Evolutionary conservation across 169 alveolate genomes (phyloP), one percentile per base, ranked within the genome.

Genomic region (Theileria equi): DNA sequence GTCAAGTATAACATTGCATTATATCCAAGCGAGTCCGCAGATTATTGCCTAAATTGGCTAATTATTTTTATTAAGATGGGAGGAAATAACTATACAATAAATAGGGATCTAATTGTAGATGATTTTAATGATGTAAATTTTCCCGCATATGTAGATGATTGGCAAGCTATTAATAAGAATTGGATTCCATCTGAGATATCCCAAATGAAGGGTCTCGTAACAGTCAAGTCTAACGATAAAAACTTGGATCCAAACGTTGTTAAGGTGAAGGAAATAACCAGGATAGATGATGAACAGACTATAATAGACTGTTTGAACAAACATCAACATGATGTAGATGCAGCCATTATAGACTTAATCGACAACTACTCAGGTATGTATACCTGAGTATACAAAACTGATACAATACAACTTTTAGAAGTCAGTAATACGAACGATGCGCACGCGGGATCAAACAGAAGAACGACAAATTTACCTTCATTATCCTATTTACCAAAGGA

Each of bases 11-110:
- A 74, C 32, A 68, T 74, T 5, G 26, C 35, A 7, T 11, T 38
- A 2, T 17, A 34, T 10, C 77, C 79, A 16, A 1, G 16, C 1
- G 79, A 54, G 1, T 74, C 84, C 5, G 84, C 79, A n/a, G 84
- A 74, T 48, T 74, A 63, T 57, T 63, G 72, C 31, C 65, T 44
- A 52, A 63, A 74, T 38, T 74, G 84, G 84, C 40, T 74, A 17
- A 25, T 74, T 32, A 49, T 74, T 6, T 63, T 74, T 25, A 63
- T 57, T 0, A 59, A 74, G 84, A 74, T 74, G n/a, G 84, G 79
- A 26, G 77, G 84, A 2, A 71, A 74, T 1, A 68, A 63, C 13
- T 74, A 74, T 43, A 50, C 31, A 8, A 29, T 55, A 6, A 64
- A 62, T 58, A 31, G 72, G 13, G 35, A 34, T 8, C 17, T 53